phyloP scores from a whole-genome alignment of 306 rosid genomes.

The Sicyos baderoa region DNA sequence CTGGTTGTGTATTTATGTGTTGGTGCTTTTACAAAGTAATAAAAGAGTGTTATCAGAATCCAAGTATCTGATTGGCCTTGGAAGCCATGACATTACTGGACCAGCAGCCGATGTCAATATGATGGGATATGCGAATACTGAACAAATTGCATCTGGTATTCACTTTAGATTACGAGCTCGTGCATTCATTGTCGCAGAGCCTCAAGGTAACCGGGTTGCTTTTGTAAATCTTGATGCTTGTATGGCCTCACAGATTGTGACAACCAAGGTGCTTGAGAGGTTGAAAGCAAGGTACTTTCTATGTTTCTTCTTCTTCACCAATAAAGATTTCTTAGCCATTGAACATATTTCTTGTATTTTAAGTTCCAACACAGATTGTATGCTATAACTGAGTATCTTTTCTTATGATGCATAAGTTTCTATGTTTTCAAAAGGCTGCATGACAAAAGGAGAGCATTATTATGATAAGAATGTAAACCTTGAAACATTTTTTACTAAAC shows the following conservation, averaged over 20 bases:
- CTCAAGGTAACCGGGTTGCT: slow-evolving; percentile 58
- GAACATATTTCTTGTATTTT: neutral
- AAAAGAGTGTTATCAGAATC: slow-evolving; percentile 33
- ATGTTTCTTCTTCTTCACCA: neutral
- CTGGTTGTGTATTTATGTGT: slow-evolving; percentile 25
- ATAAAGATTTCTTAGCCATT: neutral
- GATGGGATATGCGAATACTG: slow-evolving; percentile 84
- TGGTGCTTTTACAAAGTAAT: slow-evolving; percentile 15
- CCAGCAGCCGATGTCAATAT: slow-evolving; percentile 94
- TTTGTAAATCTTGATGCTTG: slow-evolving; percentile 95
- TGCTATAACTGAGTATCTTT: neutral
- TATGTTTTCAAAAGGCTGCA: neutral
- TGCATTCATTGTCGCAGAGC: slow-evolving; percentile 64
- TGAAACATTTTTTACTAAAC: neutral
- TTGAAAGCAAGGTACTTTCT: slow-evolving; percentile 61
- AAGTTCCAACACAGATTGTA: neutral
- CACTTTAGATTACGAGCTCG: slow-evolving; percentile 83
- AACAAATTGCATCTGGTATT: slow-evolving; percentile 68
- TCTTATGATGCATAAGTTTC: slow-evolving; percentile 5
- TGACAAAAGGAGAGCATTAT: neutral
- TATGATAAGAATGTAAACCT: neutral
- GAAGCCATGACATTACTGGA: slow-evolving; percentile 93
- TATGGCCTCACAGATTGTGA: slow-evolving; percentile 80
- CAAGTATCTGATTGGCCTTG: slow-evolving; percentile 67
- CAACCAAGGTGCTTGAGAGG: slow-evolving; percentile 68